These are phyloP conservation scores for Guadua angustifolia DNA, from an alignment of 176 grass and related monocot genomes.

Conservation along the genomic window DNA sequence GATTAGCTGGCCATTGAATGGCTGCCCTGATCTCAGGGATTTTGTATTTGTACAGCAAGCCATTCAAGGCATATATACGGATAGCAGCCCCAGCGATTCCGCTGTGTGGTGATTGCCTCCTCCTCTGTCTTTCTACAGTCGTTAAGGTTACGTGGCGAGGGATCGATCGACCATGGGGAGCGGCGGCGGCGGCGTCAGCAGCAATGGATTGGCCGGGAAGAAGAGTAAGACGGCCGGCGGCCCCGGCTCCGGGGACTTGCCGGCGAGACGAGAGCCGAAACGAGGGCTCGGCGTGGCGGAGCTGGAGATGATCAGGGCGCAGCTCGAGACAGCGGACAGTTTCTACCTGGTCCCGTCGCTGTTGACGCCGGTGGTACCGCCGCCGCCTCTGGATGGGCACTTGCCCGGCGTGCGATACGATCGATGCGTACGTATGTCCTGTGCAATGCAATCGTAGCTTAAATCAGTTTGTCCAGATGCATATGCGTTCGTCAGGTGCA, in stretches of 20 bases:
- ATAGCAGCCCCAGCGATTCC: no score
- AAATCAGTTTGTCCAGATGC: not conserved
- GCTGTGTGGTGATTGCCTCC: no score
- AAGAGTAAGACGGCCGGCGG: not conserved
- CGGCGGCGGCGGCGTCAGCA: not conserved
- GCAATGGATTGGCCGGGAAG: not conserved
- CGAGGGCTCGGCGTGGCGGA: not conserved
- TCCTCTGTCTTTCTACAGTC: not conserved
- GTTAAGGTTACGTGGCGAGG: not conserved
- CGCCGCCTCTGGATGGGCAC: not conserved
- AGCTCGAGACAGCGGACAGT: slow-evolving; percentile 47
- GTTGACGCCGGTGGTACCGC: not conserved
- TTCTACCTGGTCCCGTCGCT: slow-evolving; percentile 36
- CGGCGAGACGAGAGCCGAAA: not conserved
- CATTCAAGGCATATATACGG: no score
- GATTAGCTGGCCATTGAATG: no score
- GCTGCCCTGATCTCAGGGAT: no score
- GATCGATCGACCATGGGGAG: slow-evolving; percentile 37
- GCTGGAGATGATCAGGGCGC: slow-evolving; percentile 55
- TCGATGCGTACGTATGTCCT: not conserved
- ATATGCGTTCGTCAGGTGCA: not conserved
- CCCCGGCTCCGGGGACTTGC: not conserved
- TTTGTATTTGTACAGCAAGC: no score
- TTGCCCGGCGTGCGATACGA: not conserved
- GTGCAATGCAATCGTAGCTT: not conserved